Percentiles rank a stretch among this genome's conserved stretches.
These are phyloP conservation scores for Lathyrus oleraceus DNA, from an alignment of 306 rosid species.

Conservation along the genomic window DNA sequence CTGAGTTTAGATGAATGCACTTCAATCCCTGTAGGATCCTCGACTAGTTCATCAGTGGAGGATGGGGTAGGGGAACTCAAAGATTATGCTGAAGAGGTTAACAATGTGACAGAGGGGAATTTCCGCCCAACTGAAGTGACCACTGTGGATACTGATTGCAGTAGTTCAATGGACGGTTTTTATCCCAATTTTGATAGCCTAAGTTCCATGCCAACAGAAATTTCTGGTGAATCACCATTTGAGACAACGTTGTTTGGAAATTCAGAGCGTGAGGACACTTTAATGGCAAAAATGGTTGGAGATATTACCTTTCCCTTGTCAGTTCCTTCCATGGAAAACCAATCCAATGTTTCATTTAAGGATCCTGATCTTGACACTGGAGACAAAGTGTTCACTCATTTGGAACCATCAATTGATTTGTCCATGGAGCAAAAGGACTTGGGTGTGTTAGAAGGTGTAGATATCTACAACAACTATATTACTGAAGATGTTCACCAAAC, in stretches of 20 bases:
- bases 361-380: conserved; percentile 32
- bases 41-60: conserved; percentile 10
- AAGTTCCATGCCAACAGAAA: conserved; percentile 39
- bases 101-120: conserved; percentile 34
- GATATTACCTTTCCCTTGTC: conserved; percentile 32
- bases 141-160: conserved; percentile 32
- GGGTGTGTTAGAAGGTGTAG: conserved; percentile 39
- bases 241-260: conserved; percentile 36
- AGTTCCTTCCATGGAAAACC: conserved; percentile 37
- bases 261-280: conserved; percentile 33
- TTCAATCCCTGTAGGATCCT: conserved; percentile 31
- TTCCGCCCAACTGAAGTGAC: conserved; percentile 34
- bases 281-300: conserved; percentile 36
- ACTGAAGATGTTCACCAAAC: conserved; percentile 41
- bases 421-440: conserved; percentile 38
- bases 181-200: conserved; percentile 27
- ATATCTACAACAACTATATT: conserved; percentile 36
- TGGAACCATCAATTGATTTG: too few relatives aligned
- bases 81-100: conserved; percentile 41
- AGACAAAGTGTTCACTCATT: conserved; percentile 11
- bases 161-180: conserved; percentile 38
- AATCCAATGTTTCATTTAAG: conserved; percentile 31
- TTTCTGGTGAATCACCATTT: conserved; percentile 33
- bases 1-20: conserved; percentile 29
- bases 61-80: conserved; percentile 26